Conservation (phyloP, 805 yeast genomes). For the Metschnikowia koreensis region DNA sequence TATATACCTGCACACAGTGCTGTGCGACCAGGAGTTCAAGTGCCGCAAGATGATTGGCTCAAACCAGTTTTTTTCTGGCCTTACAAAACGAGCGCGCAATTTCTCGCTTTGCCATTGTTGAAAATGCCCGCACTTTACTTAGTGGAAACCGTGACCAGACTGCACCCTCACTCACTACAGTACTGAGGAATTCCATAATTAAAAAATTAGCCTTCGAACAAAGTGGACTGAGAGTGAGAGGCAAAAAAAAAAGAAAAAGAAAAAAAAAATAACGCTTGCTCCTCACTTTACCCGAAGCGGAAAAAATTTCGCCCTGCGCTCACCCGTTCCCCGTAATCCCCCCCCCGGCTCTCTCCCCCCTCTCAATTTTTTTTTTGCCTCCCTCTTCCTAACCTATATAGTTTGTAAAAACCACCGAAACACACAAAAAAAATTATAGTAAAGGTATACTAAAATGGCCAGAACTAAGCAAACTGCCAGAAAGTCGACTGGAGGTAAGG, state of each 20-base stretch:
- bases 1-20: neutral
- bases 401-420: neutral
- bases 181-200: neutral
- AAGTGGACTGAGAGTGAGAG: too few species aligned
- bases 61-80: neutral
- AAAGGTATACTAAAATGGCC: slow-evolving; percentile 28
- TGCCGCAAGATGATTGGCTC: neutral
- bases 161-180: neutral
- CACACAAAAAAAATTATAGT: neutral
- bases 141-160: neutral
- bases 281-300: neutral
- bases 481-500: slow-evolving; percentile 49
- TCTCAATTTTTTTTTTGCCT: neutral
- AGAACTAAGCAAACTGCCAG: slow-evolving; percentile 49
- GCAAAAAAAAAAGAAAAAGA: neutral
- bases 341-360: neutral
- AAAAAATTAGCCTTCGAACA: neutral
- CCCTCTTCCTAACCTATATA: neutral
- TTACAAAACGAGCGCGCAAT: neutral
- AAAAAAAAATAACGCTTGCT: neutral
- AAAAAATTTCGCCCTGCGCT: neutral
- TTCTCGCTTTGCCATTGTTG: neutral
- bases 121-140: neutral
- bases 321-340: slow-evolving; percentile 3
- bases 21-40: neutral